phyloP scores from a whole-genome alignment of 148 eudicot genomes.

The Selenicereus undatus region DNA sequence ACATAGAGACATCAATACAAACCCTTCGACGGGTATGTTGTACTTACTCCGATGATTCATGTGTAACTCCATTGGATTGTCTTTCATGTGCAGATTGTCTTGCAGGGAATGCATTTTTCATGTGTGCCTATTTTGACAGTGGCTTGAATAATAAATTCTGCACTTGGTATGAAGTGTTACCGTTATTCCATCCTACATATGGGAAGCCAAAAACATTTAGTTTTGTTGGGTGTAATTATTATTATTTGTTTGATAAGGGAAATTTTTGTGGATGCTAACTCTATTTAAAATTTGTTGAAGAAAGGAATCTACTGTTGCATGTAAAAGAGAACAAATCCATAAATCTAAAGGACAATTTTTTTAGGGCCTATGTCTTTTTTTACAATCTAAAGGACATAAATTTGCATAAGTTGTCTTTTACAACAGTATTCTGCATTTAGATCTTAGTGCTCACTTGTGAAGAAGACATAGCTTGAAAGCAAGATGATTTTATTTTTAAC shows the following conservation, averaged over 20 bases:
- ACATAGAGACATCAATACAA: conserved; percentile 55
- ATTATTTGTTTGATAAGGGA: not conserved
- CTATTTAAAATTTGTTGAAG: not conserved
- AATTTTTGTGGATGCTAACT: not conserved
- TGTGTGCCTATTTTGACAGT: not conserved
- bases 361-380: not conserved
- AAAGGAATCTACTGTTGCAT: no score
- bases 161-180: not conserved
- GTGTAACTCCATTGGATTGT: not conserved
- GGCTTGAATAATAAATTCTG: not conserved
- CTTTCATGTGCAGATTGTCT: not conserved
- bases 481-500: not conserved
- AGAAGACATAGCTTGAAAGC: not conserved
- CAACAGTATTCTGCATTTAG: not conserved
- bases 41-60: not conserved
- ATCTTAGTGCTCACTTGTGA: no score
- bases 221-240: not conserved
- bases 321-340: not conserved
- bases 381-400: no score
- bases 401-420: not conserved
- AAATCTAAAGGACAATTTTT: not conserved
- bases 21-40: conserved; percentile 68
- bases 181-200: not conserved
- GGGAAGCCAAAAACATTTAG: not conserved
- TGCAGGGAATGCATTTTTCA: not conserved